Conservation (phyloP, 129 eudicot genomes). For the Flaveria ramosissima region DNA sequence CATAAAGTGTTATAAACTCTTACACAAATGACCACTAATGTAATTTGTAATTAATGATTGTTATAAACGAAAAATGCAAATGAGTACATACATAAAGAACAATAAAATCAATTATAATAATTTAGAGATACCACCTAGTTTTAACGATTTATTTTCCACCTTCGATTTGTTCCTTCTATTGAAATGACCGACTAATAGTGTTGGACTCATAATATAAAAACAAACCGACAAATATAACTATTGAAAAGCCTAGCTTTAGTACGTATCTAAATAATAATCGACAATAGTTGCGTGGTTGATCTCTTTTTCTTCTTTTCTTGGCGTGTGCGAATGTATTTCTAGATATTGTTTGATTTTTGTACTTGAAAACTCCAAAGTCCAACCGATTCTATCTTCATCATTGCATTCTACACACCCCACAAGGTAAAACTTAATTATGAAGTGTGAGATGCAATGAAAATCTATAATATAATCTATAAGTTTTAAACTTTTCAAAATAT, state of each 20-base stretch:
- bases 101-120: no score
- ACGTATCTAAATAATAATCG: neutral
- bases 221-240: neutral
- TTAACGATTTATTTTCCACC: neutral
- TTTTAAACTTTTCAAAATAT: no score
- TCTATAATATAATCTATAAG: no score
- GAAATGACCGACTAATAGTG: neutral
- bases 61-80: no score
- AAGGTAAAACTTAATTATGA: no score
- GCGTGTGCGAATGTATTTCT: slow-evolving; percentile 20
- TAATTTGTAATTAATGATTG: no score
- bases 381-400: slow-evolving; percentile 7
- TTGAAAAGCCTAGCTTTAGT: neutral
- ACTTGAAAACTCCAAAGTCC: neutral
- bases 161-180: neutral
- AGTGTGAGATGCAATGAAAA: no score
- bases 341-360: slow-evolving; percentile 17
- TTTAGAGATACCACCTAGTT: no score
- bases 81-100: no score
- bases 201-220: neutral
- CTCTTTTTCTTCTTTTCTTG: neutral
- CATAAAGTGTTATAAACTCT: no score
- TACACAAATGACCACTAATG: no score
- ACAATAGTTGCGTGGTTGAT: slow-evolving; percentile 15
- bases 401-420: neutral